Evolutionary conservation across 148 eudicot genomes (phyloP), one percentile per base, ranked within the genome.

Genomic region (Rhododendron mucronatum): DNA sequence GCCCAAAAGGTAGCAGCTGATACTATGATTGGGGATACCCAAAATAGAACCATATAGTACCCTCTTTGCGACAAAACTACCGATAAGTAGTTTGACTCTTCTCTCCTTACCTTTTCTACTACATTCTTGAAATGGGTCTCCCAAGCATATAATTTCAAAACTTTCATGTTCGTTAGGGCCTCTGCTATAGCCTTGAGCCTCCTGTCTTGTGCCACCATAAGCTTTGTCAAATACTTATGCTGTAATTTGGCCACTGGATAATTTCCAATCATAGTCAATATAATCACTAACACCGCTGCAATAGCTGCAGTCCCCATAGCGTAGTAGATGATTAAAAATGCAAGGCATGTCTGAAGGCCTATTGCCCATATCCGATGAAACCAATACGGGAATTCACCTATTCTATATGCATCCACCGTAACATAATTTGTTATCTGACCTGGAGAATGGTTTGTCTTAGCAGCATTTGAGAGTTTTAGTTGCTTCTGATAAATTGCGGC

Each of bases 131-230:
- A 94, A 83, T 90, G 93, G 20, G 71, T 87, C 86, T 94, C 96
- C 94, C 96, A 93, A 45, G 94, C 93, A 84, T 94, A 91, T 23
- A 93, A 84, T 87, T 94, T 94, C 26, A 93, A 78, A 26, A 93
- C 89, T 87, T 90, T 94, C 95, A 94, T 93, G 77, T 86, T 93
- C 12, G 83, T 75, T 18, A 93, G 83, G 9, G 92, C 88, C 84
- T 92, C 94, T 0, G 94, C 59, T 20, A 88, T 91, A 30, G 91
- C 89, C 86, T 86, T 89, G 53, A 94, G 78, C 84, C 90, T 90
- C 83, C 77, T 82, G 80, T 92, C 96, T 57, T 93, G 93, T 5
- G 87, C 91, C 2, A 67, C 86, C 95, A 91, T 94, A 44, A 93
- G 93, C 84, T 91, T 87, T 26, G 88, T 91, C 82, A 90, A 88